phyloP scores from a whole-genome alignment of 2,329 filamentous ascomycete species.

The Fusarium nematophilum region DNA sequence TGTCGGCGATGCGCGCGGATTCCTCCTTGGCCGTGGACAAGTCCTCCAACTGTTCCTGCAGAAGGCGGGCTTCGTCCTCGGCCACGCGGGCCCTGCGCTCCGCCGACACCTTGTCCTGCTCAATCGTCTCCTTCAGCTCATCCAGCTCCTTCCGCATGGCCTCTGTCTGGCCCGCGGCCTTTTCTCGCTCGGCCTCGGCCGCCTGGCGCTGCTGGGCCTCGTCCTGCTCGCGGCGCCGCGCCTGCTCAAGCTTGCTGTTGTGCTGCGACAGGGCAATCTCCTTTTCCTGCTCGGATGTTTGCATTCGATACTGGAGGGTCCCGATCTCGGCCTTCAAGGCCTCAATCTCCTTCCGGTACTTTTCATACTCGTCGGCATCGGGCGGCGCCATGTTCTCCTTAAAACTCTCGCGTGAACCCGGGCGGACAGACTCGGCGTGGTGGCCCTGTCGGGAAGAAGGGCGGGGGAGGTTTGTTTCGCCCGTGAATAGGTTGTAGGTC shows the following conservation, averaged over 20 bases:
- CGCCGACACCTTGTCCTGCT: conserved; percentile 70
- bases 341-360: conserved; percentile 70
- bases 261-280: conserved; percentile 83
- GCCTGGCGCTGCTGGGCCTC: conserved; percentile 78
- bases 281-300: conserved; percentile 87
- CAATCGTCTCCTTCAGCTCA: conserved; percentile 61
- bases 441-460: conserved; percentile 56
- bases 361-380: conserved; percentile 69
- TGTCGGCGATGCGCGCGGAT: conserved; percentile 71
- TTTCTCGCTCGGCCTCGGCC: conserved; percentile 66
- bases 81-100: conserved; percentile 77
- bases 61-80: conserved; percentile 76
- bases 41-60: conserved; percentile 88
- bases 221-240: conserved; percentile 83
- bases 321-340: conserved; percentile 91
- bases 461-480: conserved; percentile 55
- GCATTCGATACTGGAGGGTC: conserved; percentile 86
- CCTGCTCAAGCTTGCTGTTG: conserved; percentile 84
- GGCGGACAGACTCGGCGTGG: conserved; percentile 54
- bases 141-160: conserved; percentile 63
- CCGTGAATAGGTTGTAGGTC: conserved; percentile 69
- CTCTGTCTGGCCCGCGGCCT: conserved; percentile 62
- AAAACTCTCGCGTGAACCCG: conserved; percentile 66
- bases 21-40: conserved; percentile 72
- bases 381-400: conserved; percentile 70